A percentile compares a stretch with the other conserved stretches of the same genome.
phyloP scores from a whole-genome alignment of 176 grass and related monocot genomes.

The Elymus sibiricus region DNA sequence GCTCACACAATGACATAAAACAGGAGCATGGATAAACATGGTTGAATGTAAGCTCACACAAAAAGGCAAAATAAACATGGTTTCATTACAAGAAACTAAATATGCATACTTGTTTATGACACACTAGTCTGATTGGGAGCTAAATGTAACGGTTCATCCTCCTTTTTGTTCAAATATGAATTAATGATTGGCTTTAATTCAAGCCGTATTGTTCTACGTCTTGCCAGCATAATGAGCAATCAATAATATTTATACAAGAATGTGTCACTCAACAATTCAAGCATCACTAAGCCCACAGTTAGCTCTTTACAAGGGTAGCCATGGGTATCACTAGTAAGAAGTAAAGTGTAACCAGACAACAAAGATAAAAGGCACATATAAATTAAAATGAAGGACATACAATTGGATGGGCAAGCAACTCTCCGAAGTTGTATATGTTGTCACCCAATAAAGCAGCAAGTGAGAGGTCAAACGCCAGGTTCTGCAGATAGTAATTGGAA shows the following conservation, averaged over 20 bases:
- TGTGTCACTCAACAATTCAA: not conserved
- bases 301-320: not conserved
- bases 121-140: not conserved
- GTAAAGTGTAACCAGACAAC: not conserved
- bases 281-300: not conserved
- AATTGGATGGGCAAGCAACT: conserved; percentile 84
- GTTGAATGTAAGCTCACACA: conserved; percentile 8
- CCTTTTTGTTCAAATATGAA: conserved; percentile 3
- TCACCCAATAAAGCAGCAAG: conserved; percentile 83
- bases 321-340: not conserved
- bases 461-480: conserved; percentile 78
- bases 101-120: not conserved
- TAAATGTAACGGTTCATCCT: not conserved
- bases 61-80: not conserved
- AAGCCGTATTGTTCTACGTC: not conserved
- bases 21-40: not conserved
- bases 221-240: not conserved
- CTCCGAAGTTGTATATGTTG: conserved; percentile 91
- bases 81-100: not conserved
- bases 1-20: not conserved
- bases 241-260: not conserved
- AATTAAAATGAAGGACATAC: conserved; percentile 37
- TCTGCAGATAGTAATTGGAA: conserved; percentile 26
- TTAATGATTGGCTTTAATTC: not conserved
- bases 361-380: not conserved